Base-by-base conservation (phyloP, 805 yeast species). In the Candida caryicola region DNA sequence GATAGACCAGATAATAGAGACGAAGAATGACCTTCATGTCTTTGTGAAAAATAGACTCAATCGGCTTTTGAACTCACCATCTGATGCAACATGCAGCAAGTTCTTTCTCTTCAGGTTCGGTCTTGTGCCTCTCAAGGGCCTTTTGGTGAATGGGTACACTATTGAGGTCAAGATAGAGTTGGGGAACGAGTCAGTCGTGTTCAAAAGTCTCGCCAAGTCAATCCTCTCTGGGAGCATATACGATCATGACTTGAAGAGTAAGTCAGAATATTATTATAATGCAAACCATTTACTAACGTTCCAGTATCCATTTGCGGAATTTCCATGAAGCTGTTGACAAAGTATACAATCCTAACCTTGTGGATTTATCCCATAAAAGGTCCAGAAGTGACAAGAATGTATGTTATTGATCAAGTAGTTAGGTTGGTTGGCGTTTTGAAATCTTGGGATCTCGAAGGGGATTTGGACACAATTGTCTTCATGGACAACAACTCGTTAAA, bases 61-160 rank as follows among this genome's bases (percentile, higher is more conserved):
- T 3, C n/a, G n/a, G n/a, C n/a, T n/a, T n/a, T n/a, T n/a, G n/a
- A n/a, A n/a, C n/a, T n/a, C n/a, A n/a, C n/a, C n/a, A n/a, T n/a
- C n/a, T n/a, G n/a, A n/a, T n/a, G n/a, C n/a, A n/a, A n/a, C n/a
- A n/a, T n/a, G n/a, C n/a, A 25, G 16, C 14, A 21, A 21, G 12
- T 5, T 42, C 4, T 29, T 14, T 13, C 23, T 45, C 10, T 42
- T 45, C 25, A 39, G 41, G 28, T 34, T 33, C 15, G 45, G 45
- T 5, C 21, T 42, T 9, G 17, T 25, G 16, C 49, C 49, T 2
- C 16, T 17, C 8, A 39, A 39, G 27, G 28, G 23, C 5, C 21
- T 23, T 4, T 15, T 40, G 17, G 28, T 29, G n/a, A n/a, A 25
- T 10, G 49, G 49, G n/a, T 40, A 38, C 21, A 45, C 49, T 5